phyloP scores from a whole-genome alignment of 1,139 yeast genomes.

The Saccharomyces hybrid region DNA sequence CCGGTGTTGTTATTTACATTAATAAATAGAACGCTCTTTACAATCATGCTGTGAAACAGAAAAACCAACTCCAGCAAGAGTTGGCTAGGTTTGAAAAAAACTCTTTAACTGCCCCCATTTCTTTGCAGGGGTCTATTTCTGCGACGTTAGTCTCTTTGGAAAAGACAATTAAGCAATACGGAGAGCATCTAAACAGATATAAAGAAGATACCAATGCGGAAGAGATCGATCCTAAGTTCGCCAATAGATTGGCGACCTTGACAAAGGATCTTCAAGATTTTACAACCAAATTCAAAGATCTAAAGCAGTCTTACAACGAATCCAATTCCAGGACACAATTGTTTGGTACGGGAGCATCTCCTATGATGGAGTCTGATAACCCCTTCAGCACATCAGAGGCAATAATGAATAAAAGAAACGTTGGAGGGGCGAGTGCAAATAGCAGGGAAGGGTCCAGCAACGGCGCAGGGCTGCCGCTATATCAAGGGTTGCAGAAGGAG shows the following conservation, averaged over 20 bases:
- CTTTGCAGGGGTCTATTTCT: slow-evolving; percentile 72
- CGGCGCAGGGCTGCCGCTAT: slow-evolving; percentile 38
- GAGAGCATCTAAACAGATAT: slow-evolving; percentile 50
- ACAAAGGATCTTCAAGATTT: slow-evolving; percentile 51
- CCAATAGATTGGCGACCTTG: slow-evolving; percentile 53
- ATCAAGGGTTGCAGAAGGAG: slow-evolving; percentile 66
- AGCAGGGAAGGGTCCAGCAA: slow-evolving; percentile 9
- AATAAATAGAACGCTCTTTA: slow-evolving; percentile 60
- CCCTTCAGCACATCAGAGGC: slow-evolving; percentile 23
- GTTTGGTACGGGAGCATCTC: slow-evolving; percentile 16
- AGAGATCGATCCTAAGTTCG: slow-evolving; percentile 55
- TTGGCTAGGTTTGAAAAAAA: slow-evolving; percentile 58
- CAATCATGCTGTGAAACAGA: slow-evolving; percentile 84
- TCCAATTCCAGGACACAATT: slow-evolving; percentile 27
- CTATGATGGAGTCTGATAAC: slow-evolving; percentile 12
- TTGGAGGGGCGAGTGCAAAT: slow-evolving; percentile 10
- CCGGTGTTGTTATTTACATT: slow-evolving; percentile 4
- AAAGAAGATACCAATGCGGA: slow-evolving; percentile 37
- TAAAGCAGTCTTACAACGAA: slow-evolving; percentile 61
- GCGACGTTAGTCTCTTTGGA: slow-evolving; percentile 71
- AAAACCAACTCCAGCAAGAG: slow-evolving; percentile 64
- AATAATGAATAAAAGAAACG: slow-evolving; percentile 22
- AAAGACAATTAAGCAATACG: slow-evolving; percentile 71
- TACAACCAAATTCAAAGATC: slow-evolving; percentile 48
- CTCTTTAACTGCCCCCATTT: slow-evolving; percentile 60